phyloP scores from a whole-genome alignment of 2,329 filamentous ascomycete species.

The Neurospora crassa region DNA sequence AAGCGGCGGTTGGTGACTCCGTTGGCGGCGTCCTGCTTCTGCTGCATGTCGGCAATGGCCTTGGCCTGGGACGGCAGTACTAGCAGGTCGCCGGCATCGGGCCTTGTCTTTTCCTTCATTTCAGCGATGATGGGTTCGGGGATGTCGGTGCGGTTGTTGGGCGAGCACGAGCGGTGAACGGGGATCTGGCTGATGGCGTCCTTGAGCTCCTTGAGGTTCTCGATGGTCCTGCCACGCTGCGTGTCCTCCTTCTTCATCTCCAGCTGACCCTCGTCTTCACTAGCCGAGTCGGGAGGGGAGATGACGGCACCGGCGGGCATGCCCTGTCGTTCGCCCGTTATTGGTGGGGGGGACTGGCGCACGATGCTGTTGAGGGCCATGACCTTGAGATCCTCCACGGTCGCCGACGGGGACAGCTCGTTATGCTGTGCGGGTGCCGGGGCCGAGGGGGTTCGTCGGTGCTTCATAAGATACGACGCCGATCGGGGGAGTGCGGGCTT shows the following conservation, averaged over 20 bases:
- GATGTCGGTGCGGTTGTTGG: conserved; percentile 23
- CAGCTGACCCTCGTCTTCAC: conserved; percentile 55
- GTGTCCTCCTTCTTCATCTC: neutral
- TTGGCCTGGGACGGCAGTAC: conserved; percentile 27
- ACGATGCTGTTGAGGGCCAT: conserved; percentile 50
- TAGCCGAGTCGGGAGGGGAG: conserved; percentile 78
- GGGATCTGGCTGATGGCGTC: conserved; percentile 76
- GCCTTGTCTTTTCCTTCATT: conserved; percentile 6
- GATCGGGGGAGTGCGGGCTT: conserved; percentile 52
- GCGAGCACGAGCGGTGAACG: conserved; percentile 51
- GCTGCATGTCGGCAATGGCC: conserved; percentile 31
- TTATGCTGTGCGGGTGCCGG: conserved; percentile 15
- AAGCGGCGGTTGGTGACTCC: conserved; percentile 27
- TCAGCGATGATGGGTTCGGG: neutral
- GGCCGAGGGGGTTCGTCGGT: conserved; percentile 49
- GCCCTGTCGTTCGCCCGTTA: conserved; percentile 52
- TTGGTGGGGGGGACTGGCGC: conserved; percentile 74
- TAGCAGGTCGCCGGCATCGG: conserved; percentile 27
- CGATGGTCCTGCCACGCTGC: conserved; percentile 35
- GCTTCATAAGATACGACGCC: conserved; percentile 54
- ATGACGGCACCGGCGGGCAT: conserved; percentile 81
- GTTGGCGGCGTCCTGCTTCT: conserved; percentile 31
- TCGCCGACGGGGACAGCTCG: conserved; percentile 38
- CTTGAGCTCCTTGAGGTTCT: conserved; percentile 59
- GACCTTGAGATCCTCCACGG: conserved; percentile 39